Evolutionary conservation across 345 rosid genomes (phyloP).

Genomic region (Microthlaspi erraticum): DNA sequence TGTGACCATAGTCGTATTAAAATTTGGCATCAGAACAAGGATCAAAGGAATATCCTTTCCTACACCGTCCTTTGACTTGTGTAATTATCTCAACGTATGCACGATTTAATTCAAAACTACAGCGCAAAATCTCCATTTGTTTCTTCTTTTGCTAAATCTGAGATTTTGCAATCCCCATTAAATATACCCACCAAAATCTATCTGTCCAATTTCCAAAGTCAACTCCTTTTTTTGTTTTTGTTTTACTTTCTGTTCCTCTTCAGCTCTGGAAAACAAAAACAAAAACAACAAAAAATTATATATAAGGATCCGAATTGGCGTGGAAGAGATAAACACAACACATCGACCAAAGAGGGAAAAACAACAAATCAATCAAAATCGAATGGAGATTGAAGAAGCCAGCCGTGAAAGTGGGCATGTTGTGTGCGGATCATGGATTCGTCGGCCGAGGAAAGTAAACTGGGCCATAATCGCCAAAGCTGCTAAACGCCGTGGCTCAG

Average conservation of each 20-base stretch:
- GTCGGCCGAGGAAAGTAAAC: slow-evolving; percentile 73
- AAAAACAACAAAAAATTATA: not conserved
- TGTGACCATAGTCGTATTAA: slow-evolving; percentile 30
- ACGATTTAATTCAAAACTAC: slow-evolving; percentile 14
- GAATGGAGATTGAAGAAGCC: slow-evolving; percentile 55
- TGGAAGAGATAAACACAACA: not conserved
- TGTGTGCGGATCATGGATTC: slow-evolving; percentile 93
- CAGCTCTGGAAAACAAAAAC: not conserved
- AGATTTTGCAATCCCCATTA: slow-evolving; percentile 20
- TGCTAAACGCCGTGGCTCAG: slow-evolving; percentile 50
- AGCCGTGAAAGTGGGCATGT: slow-evolving; percentile 51
- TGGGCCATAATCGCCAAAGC: slow-evolving; percentile 72
- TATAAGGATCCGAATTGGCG: slow-evolving; percentile 21
- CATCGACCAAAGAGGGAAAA: not conserved
- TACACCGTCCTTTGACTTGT: slow-evolving; percentile 35
- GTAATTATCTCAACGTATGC: not conserved
- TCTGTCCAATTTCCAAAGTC: slow-evolving; percentile 38
- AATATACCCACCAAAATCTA: slow-evolving; percentile 20
- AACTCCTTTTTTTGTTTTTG: slow-evolving; percentile 35
- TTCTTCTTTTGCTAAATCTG: slow-evolving; percentile 16
- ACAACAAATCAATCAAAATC: slow-evolving; percentile 1
- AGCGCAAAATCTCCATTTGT: slow-evolving; percentile 27
- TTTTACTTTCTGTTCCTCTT: slow-evolving; percentile 16
- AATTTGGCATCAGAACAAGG: slow-evolving; percentile 19
- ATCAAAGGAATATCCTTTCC: slow-evolving; percentile 40